Evolutionary conservation across 2,329 filamentous ascomycete genomes (phyloP).

Genomic region (Orbilia quercus): DNA sequence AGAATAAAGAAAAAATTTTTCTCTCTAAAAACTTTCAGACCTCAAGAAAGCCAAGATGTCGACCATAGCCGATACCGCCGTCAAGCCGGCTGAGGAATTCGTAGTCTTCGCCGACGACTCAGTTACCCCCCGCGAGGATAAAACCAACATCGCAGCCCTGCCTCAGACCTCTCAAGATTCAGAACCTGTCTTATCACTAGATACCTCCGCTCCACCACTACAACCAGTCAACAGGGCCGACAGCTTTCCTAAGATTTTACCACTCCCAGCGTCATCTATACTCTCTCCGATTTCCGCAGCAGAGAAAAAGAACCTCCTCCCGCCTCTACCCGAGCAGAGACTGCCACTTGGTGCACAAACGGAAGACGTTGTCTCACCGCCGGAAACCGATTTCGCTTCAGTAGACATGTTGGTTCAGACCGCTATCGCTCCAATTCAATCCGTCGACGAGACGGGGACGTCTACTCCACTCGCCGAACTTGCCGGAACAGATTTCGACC

Average conservation of each 20-base stretch:
- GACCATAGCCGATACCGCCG: conserved; percentile 28
- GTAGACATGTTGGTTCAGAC: conserved; percentile 43
- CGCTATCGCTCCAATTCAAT: neutral
- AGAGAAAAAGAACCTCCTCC: conserved; percentile 31
- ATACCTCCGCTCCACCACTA: conserved; percentile 35
- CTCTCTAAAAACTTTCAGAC: conserved; percentile 13
- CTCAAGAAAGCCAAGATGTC: conserved; percentile 29
- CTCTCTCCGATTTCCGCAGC: conserved; percentile 46
- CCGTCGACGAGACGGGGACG: conserved; percentile 10
- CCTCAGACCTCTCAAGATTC: conserved; percentile 15
- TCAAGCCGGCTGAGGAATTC: conserved; percentile 53
- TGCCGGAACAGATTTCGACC: conserved; percentile 49
- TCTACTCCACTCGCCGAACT: conserved; percentile 49
- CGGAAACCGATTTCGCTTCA: conserved; percentile 26
- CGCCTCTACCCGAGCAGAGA: conserved; percentile 31
- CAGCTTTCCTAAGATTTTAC: conserved; percentile 53
- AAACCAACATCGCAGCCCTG: conserved; percentile 36
- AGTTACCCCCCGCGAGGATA: conserved; percentile 27
- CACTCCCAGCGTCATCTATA: conserved; percentile 51
- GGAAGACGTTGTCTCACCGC: conserved; percentile 39
- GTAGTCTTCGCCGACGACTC: conserved; percentile 48
- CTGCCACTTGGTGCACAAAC: conserved; percentile 22
- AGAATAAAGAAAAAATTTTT: conserved; percentile 26
- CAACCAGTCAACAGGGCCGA: conserved; percentile 33
- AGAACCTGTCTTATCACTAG: conserved; percentile 35